A percentile compares a stretch with the other conserved stretches of the same genome.
Evolutionary conservation across 139 green algal genomes (phyloP).

Genomic region (Volvox africanus): DNA sequence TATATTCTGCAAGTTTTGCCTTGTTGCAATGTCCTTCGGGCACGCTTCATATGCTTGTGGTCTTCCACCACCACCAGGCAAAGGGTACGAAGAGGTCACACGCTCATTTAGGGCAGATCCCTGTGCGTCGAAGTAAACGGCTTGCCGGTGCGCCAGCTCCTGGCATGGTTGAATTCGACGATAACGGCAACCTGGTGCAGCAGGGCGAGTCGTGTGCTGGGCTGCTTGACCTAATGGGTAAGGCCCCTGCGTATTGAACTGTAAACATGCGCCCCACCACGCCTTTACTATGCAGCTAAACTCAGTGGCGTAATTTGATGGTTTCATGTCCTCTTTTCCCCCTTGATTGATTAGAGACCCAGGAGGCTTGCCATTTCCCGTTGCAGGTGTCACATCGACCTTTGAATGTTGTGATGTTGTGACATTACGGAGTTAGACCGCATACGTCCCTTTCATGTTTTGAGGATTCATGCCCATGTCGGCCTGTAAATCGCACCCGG

Average conservation of each 20-base stretch:
- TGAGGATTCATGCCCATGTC: not conserved
- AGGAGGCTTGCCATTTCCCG: not conserved
- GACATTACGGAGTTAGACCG: too few species aligned
- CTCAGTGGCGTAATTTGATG: too few species aligned
- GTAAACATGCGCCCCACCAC: not conserved
- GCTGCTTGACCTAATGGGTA: constrained; percentile 13
- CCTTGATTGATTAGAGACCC: not conserved
- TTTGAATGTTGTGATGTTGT: not conserved
- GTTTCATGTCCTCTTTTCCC: not conserved
- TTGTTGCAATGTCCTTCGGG: too few species aligned
- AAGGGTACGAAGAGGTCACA: not conserved
- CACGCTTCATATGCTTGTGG: not conserved
- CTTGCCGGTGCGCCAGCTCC: not conserved
- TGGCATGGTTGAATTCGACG: not conserved
- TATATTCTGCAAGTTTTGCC: not conserved
- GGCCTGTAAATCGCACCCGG: too few species aligned
- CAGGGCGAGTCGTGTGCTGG: not conserved
- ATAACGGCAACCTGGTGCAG: not conserved
- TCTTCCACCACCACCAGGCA: not conserved
- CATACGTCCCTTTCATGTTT: not conserved
- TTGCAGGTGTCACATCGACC: too few species aligned
- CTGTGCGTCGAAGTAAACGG: not conserved
- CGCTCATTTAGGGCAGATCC: not conserved
- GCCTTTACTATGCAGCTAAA: too few species aligned
- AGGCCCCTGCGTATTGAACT: not conserved